Conservation (phyloP, 116 monocot genomes). For the Papilionanthe hybrid region DNA sequence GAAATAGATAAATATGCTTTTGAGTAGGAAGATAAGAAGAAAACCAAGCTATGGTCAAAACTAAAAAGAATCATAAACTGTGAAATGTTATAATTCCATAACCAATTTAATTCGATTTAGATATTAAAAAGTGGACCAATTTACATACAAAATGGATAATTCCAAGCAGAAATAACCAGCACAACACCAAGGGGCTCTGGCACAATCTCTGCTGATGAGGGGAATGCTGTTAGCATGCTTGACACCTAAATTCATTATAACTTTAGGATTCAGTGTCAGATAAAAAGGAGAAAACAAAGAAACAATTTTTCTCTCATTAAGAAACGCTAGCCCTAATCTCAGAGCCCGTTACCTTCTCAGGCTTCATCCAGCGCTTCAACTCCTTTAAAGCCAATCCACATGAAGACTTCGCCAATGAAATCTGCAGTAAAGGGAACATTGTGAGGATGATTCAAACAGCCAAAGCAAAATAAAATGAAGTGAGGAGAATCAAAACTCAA, state of each 20-base stretch:
- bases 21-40: not conserved
- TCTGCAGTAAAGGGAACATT: constrained; percentile 21
- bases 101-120: not conserved
- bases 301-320: not conserved
- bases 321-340: not conserved
- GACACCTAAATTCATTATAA: constrained; percentile 35
- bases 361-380: constrained; percentile 55
- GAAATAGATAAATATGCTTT: not conserved
- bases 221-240: constrained; percentile 42
- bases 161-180: constrained; percentile 84
- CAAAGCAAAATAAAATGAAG: not conserved
- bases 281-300: not conserved
- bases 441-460: not conserved
- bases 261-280: not conserved
- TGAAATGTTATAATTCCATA: not conserved
- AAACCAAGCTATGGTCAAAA: not conserved
- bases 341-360: constrained; percentile 32
- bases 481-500: too few relatives aligned
- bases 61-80: not conserved
- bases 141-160: constrained; percentile 68
- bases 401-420: constrained; percentile 30
- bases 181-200: constrained; percentile 79
- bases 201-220: constrained; percentile 53
- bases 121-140: not conserved
- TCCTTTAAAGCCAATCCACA: constrained; percentile 29